These are phyloP conservation scores for Tilletiopsis washingtonensis DNA, from an alignment of 1,284 basidiomycete species.

Conservation along the genomic window DNA sequence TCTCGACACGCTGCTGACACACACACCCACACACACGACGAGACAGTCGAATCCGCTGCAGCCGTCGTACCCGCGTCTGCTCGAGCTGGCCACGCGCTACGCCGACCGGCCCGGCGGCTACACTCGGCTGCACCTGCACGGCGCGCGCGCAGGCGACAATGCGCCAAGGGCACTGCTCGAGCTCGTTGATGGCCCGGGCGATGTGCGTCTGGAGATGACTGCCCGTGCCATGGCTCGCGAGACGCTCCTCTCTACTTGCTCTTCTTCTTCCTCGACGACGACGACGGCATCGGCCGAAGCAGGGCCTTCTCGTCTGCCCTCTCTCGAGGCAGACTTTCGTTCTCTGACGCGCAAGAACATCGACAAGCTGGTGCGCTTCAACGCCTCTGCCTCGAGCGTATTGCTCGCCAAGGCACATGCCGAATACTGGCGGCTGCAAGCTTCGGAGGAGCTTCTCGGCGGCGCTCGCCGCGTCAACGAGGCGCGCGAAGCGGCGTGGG, in stretches of 20 bases:
- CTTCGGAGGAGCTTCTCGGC: not conserved
- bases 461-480: not conserved
- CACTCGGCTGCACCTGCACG: slow-evolving; percentile 85
- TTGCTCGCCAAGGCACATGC: slow-evolving; percentile 23
- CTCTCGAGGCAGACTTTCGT: slow-evolving; percentile 28
- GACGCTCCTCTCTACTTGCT: slow-evolving; percentile 17
- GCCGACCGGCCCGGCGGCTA: slow-evolving; percentile 80
- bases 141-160: slow-evolving; percentile 81
- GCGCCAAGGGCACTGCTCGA: slow-evolving; percentile 86
- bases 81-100: slow-evolving; percentile 73
- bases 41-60: slow-evolving; percentile 39
- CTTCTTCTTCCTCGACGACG: not conserved
- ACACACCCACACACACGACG: slow-evolving; percentile 14
- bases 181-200: slow-evolving; percentile 81
- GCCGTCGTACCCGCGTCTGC: slow-evolving; percentile 63
- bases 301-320: slow-evolving; percentile 13
- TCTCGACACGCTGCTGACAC: too few species aligned
- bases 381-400: slow-evolving; percentile 2
- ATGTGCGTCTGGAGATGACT: slow-evolving; percentile 57
- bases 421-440: slow-evolving; percentile 22
- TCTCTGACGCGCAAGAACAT: slow-evolving; percentile 34
- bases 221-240: slow-evolving; percentile 39
- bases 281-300: not conserved
- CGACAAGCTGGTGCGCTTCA: slow-evolving; percentile 30
- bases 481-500: not conserved